These are phyloP conservation scores for Coemansia sp. DNA, from an alignment of 192 early-diverging fungal species.

Conservation along the genomic window DNA sequence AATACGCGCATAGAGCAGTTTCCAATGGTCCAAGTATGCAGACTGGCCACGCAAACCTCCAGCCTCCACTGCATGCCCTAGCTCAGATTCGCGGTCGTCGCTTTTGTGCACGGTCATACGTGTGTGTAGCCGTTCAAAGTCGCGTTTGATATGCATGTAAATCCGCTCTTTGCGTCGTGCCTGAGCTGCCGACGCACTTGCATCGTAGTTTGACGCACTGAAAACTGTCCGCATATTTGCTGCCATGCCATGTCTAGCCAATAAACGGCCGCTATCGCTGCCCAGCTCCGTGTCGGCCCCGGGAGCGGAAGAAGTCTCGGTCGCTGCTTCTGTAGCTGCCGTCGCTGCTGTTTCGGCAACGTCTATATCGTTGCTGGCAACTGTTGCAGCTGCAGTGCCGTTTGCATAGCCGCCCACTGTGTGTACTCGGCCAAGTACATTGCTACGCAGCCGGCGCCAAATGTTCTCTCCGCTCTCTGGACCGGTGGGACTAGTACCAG, in stretches of 20 bases:
- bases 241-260: not conserved
- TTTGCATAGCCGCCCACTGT: slow-evolving; percentile 11
- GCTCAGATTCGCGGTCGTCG: not conserved
- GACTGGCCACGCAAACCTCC: slow-evolving; percentile 14
- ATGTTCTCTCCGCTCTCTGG: slow-evolving; percentile 29
- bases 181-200: slow-evolving; percentile 15
- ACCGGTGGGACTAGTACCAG: slow-evolving; percentile 12
- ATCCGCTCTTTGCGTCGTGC: slow-evolving; percentile 18
- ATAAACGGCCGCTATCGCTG: not conserved
- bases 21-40: slow-evolving; percentile 48
- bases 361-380: not conserved
- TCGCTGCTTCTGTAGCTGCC: not conserved
- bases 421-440: slow-evolving; percentile 41
- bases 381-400: not conserved
- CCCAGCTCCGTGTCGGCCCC: not conserved
- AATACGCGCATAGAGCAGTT: slow-evolving; percentile 41
- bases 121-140: slow-evolving; percentile 22
- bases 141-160: slow-evolving; percentile 29
- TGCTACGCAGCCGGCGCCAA: slow-evolving; percentile 45
- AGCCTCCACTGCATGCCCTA: not conserved
- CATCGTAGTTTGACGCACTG: slow-evolving; percentile 1
- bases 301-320: not conserved
- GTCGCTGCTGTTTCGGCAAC: no score
- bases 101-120: slow-evolving; percentile 12
- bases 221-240: not conserved